These are phyloP conservation scores for Mucor saturninus DNA, from an alignment of 371 early-diverging fungal species.

Conservation along the genomic window DNA sequence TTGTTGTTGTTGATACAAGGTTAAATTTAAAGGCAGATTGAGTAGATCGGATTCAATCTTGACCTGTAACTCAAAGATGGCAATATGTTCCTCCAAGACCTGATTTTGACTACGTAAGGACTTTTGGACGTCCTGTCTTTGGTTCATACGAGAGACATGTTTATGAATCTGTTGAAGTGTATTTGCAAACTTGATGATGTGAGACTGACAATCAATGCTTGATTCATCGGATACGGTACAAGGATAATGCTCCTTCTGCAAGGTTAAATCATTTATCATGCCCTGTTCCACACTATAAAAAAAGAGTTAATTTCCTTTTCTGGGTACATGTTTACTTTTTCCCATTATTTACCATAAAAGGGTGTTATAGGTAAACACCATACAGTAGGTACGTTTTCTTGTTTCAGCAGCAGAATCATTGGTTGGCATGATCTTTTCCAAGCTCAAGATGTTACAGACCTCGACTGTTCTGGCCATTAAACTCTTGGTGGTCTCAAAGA, in stretches of 20 bases:
- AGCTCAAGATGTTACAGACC: slow-evolving; percentile 26
- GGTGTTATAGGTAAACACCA: slow-evolving; percentile 44
- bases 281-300: slow-evolving; percentile 30
- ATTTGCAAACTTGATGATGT: slow-evolving; percentile 24
- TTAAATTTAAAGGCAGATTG: slow-evolving; percentile 46
- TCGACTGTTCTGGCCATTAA: slow-evolving; percentile 26
- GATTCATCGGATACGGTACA: slow-evolving; percentile 6
- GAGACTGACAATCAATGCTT: slow-evolving; percentile 21
- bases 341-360: slow-evolving; percentile 30
- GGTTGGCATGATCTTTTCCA: slow-evolving; percentile 10
- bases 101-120: slow-evolving; percentile 39
- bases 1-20: slow-evolving; percentile 20
- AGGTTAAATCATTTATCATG: slow-evolving; percentile 12
- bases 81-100: slow-evolving; percentile 41
- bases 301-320: slow-evolving; percentile 18
- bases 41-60: slow-evolving; percentile 28
- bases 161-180: slow-evolving; percentile 41
- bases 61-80: slow-evolving; percentile 24
- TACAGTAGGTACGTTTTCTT: slow-evolving; percentile 49
- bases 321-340: slow-evolving; percentile 12
- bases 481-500: slow-evolving; percentile 25
- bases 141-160: slow-evolving; percentile 33
- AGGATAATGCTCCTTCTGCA: slow-evolving; percentile 7
- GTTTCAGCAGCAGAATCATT: slow-evolving; percentile 30
- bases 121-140: slow-evolving; percentile 40